Base-by-base conservation (phyloP, 2,329 filamentous ascomycete species). In the Cephalotrichum gorgonifer region DNA sequence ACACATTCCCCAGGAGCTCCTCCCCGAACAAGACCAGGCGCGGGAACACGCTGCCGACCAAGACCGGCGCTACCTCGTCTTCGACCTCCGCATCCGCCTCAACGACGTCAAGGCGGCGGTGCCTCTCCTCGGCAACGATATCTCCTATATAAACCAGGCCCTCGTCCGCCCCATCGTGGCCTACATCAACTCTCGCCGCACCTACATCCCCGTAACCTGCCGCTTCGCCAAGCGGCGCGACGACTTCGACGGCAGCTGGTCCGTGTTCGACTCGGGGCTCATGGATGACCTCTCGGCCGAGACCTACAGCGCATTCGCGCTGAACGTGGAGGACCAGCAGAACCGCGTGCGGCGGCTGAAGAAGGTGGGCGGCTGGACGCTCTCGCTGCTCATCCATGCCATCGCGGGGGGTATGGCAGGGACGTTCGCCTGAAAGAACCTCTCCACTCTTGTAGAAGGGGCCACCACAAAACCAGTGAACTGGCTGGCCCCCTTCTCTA, bases 211-310 rank as follows among this genome's bases (percentile, higher is more conserved):
- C 25, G 88, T 98, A 58, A 86, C 85, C 57, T 97, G 93, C 68
- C 85, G 91, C 52, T 87, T 98, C 44, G 88, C 97, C 54, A 98
- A 98, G 71, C 81, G 83, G 6, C 78, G 83, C 17, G 78, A 78
- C 51, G 93, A 98, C 63, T 98, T 98, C 60, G 88, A 97, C 63
- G 93, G 93, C 30, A 87, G 86, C 57, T 97, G 93, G 93, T 91
- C 90, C 3, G 76, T 94, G 26, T 97, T 86, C 62, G 93, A 98
- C 65, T 93, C 86, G 58, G 90, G 89, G 1, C 71, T 98, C 48
- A 88, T 97, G 84, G 88, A 95, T 59, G 93, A 98, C 66, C 71
- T 95, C 53, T 91, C 86, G 6, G 88, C 86, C 54, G 93, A 96
- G 76, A 89, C 89, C 47, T 98, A 98, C 63, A 82, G 91, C 58